phyloP scores from a whole-genome alignment of 2,329 filamentous ascomycete species.

The Colletotrichum euphorbiae region DNA sequence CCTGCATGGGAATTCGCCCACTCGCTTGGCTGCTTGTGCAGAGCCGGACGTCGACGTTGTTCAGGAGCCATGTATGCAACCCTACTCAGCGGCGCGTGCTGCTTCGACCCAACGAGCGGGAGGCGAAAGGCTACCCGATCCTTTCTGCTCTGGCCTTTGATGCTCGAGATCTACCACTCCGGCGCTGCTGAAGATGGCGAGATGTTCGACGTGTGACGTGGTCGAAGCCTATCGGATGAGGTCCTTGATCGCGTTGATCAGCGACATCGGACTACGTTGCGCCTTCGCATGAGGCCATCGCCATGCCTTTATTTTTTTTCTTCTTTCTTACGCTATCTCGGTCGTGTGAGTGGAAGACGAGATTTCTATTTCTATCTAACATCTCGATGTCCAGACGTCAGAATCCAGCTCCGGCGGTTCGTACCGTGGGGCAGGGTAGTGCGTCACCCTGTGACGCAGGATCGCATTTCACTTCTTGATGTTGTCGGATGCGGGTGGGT shows the following conservation, averaged over 20 bases:
- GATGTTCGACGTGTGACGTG: slow-evolving; percentile 34
- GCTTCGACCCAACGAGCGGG: slow-evolving; percentile 22
- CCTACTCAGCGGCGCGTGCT: slow-evolving; percentile 22
- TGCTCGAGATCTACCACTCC: slow-evolving; percentile 27
- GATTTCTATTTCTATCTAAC: slow-evolving; percentile 1
- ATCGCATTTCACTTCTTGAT: neutral
- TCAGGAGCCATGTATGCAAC: slow-evolving; percentile 31
- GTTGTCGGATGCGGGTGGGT: slow-evolving; percentile 2
- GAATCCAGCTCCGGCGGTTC: neutral
- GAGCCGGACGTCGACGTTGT: slow-evolving; percentile 3
- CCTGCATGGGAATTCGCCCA: neutral
- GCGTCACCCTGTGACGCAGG: slow-evolving; percentile 1
- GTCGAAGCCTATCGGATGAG: slow-evolving; percentile 9
- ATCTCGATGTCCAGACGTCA: slow-evolving; percentile 10
- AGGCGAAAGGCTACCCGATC: slow-evolving; percentile 17
- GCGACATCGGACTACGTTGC: slow-evolving; percentile 17
- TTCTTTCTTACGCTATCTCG: no score
- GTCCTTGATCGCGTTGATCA: slow-evolving; percentile 16
- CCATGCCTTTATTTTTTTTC: slow-evolving; percentile 17
- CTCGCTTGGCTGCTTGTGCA: slow-evolving; percentile 14
- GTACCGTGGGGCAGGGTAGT: neutral
- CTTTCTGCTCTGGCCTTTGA: slow-evolving; percentile 4
- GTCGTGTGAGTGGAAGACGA: slow-evolving; percentile 1
- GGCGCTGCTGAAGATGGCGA: slow-evolving; percentile 18
- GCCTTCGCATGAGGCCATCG: slow-evolving; percentile 2